Evolutionary conservation across 2,329 filamentous ascomycete species (phyloP).

Genomic region (Colletotrichum australisinense): DNA sequence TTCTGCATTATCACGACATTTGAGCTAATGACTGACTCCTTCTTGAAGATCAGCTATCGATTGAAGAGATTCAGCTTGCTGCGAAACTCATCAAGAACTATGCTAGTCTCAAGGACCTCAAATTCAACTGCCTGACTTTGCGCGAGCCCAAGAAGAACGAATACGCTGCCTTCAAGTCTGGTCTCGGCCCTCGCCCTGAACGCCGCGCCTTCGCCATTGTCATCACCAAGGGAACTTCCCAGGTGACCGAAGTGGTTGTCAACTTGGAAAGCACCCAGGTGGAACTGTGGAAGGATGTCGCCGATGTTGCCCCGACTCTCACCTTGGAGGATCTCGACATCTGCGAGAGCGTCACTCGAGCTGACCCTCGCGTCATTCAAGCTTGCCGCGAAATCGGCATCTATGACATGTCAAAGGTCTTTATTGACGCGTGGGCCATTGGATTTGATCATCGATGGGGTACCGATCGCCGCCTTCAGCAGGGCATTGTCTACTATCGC

Average conservation of each 20-base stretch:
- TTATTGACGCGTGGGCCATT: conserved; percentile 88
- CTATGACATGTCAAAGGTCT: conserved; percentile 85
- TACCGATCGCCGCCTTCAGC: conserved; percentile 77
- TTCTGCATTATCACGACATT: not conserved
- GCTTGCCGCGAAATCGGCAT: conserved; percentile 82
- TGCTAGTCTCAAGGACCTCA: conserved; percentile 45
- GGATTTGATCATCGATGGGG: conserved; percentile 85
- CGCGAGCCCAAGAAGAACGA: conserved; percentile 72
- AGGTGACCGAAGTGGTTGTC: not conserved
- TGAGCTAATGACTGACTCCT: not conserved
- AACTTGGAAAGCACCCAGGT: not conserved
- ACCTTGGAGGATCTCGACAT: conserved; percentile 86
- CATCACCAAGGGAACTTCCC: not conserved
- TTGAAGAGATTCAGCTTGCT: conserved; percentile 64
- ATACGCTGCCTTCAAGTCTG: conserved; percentile 70
- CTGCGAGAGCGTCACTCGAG: conserved; percentile 75
- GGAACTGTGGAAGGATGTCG: conserved; percentile 55
- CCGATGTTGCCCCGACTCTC: conserved; percentile 62
- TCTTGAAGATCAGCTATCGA: conserved; percentile 61
- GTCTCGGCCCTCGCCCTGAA: conserved; percentile 57
- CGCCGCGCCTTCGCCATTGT: conserved; percentile 44
- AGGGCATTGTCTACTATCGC: conserved; percentile 85
- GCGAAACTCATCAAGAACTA: conserved; percentile 59
- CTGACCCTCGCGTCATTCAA: conserved; percentile 80
- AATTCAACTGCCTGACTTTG: conserved; percentile 74